phyloP scores from a whole-genome alignment of 805 yeast genomes.

The Myxozyma nipponensis region DNA sequence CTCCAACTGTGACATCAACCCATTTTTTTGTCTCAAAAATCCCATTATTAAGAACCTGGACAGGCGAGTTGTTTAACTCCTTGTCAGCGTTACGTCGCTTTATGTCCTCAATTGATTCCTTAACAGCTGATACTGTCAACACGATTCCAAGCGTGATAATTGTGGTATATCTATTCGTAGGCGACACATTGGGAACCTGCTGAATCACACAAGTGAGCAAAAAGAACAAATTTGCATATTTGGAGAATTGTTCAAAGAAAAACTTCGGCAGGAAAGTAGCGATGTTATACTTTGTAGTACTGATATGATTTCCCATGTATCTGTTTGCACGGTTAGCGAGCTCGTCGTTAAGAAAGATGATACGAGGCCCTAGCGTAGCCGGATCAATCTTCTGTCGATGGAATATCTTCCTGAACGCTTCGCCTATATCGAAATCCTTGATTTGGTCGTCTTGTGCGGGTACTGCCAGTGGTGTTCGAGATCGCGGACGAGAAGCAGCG shows the following conservation, averaged over 20 bases:
- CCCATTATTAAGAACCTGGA: constrained; percentile 65
- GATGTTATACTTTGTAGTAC: constrained; percentile 90
- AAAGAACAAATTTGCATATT: constrained; percentile 93
- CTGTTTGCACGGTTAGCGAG: constrained; percentile 51
- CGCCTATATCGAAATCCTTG: constrained; percentile 14
- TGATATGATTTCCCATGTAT: constrained; percentile 77
- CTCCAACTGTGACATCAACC: constrained; percentile 89
- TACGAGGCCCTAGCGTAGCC: constrained; percentile 49
- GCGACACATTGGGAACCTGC: constrained; percentile 95
- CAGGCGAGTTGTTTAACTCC: constrained; percentile 77
- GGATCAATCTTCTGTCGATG: constrained; percentile 33
- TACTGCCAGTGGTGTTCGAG: neutral
- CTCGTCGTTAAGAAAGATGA: constrained; percentile 64
- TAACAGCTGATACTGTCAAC: constrained; percentile 82
- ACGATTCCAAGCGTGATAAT: constrained; percentile 86
- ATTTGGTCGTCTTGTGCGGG: neutral
- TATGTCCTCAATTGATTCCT: constrained; percentile 85
- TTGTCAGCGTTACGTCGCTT: constrained; percentile 85
- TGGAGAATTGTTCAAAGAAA: constrained; percentile 92
- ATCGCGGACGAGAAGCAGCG: neutral
- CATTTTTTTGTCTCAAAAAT: constrained; percentile 65
- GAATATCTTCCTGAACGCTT: constrained; percentile 23
- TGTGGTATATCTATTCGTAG: constrained; percentile 93
- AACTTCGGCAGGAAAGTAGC: constrained; percentile 95
- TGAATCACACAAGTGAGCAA: constrained; percentile 88